Evolutionary conservation across 1,139 yeast species (phyloP).

Genomic region (Meyerozyma elateridarum): DNA sequence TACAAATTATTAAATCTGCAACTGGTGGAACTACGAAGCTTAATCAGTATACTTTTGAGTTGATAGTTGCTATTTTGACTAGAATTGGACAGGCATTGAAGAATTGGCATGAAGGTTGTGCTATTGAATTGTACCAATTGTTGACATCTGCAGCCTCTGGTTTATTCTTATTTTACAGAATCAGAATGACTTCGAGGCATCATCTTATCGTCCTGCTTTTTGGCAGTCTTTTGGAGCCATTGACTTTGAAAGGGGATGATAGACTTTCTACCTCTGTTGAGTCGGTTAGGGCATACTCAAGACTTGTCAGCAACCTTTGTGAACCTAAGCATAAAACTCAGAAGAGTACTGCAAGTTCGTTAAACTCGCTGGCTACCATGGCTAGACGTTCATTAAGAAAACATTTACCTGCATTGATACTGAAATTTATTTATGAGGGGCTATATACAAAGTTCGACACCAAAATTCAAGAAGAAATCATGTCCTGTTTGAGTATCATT

Average conservation of each 20-base stretch:
- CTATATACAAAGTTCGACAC: conserved; percentile 47
- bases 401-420: conserved; percentile 57
- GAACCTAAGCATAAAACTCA: conserved; percentile 47
- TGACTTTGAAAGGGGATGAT: conserved; percentile 25
- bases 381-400: conserved; percentile 59
- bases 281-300: conserved; percentile 45
- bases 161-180: conserved; percentile 63
- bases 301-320: conserved; percentile 65
- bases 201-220: conserved; percentile 55
- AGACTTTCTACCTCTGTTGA: conserved; percentile 17
- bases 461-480: conserved; percentile 45
- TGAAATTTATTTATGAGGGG: conserved; percentile 49
- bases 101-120: conserved; percentile 5
- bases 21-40: conserved; percentile 16
- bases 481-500: conserved; percentile 55
- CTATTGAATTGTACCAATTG: conserved; percentile 24
- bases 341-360: conserved; percentile 20
- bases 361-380: conserved; percentile 53
- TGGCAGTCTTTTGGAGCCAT: conserved; percentile 42
- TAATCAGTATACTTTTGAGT: conserved; percentile 66
- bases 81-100: conserved; percentile 14
- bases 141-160: conserved; percentile 47
- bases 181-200: conserved; percentile 65
- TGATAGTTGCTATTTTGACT: conserved; percentile 35
- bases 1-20: conserved; percentile 1